Evolutionary conservation across 1,284 basidiomycete species (phyloP).

Genomic region (Ganoderma leucocontextum): DNA sequence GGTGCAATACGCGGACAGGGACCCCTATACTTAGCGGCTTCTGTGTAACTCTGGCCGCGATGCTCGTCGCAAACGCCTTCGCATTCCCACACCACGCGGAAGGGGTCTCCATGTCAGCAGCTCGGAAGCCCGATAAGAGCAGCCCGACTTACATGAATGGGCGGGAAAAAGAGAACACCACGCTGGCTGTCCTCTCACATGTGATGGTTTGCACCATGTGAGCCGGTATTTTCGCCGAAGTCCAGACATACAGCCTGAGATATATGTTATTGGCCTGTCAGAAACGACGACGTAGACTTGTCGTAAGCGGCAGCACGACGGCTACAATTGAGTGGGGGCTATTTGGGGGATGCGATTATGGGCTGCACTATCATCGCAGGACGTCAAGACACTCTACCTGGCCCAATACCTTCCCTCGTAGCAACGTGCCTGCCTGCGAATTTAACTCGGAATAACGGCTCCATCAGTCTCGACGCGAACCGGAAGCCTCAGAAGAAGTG

Average conservation of each 20-base stretch:
- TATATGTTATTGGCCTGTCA: neutral
- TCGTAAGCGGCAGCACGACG: neutral
- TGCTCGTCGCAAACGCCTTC: neutral
- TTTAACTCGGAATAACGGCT: too few species aligned
- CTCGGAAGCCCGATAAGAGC: constrained; percentile 1
- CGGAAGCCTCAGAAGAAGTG: too few species aligned
- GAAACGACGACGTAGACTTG: neutral
- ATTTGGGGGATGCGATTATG: too few species aligned
- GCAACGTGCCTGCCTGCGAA: too few species aligned
- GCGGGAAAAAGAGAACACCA: neutral
- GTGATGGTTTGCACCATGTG: neutral
- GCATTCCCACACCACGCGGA: neutral
- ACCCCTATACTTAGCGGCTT: neutral
- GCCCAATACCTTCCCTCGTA: too few species aligned
- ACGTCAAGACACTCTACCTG: too few species aligned
- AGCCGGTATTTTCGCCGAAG: neutral
- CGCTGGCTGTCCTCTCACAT: neutral
- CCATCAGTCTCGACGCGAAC: too few species aligned
- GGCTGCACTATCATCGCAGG: too few species aligned
- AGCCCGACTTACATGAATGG: neutral
- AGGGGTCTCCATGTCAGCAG: neutral
- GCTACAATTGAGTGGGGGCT: neutral
- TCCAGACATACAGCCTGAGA: too few species aligned
- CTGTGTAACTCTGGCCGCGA: neutral
- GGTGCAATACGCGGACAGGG: neutral